Conservation (phyloP, 108 stramenopile species). For the Skeletonema menzelii region DNA sequence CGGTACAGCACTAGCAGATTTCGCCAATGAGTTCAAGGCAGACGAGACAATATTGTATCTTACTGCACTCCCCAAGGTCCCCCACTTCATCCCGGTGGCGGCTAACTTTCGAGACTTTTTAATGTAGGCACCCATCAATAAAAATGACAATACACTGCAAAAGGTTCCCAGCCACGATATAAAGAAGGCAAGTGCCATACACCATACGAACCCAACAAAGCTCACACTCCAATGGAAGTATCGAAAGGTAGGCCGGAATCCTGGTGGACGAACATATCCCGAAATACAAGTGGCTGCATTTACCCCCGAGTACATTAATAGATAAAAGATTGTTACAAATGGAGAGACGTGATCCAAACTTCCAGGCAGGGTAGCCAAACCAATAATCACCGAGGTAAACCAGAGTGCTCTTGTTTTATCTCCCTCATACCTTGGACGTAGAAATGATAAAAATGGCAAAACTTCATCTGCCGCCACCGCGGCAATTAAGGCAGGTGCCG, state of each 20-base stretch:
- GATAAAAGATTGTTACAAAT: conserved; percentile 76
- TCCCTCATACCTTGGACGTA: conserved; percentile 22
- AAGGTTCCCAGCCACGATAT: conserved; percentile 18
- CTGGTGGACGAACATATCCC: conserved; percentile 63
- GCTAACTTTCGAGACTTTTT: conserved; percentile 40
- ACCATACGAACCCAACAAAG: conserved; percentile 67
- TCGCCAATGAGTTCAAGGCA: conserved; percentile 31
- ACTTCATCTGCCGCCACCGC: conserved; percentile 71
- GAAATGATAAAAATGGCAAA: conserved; percentile 53
- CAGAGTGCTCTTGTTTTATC: conserved; percentile 35
- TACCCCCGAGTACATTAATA: conserved; percentile 76
- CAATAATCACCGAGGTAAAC: conserved; percentile 50
- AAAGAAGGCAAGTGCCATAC: conserved; percentile 64
- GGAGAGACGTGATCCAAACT: conserved; percentile 80
- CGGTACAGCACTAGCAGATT: conserved; percentile 7
- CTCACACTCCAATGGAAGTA: conserved; percentile 77
- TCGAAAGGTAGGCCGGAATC: conserved; percentile 78
- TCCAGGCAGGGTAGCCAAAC: conserved; percentile 53
- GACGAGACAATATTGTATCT: conserved; percentile 46
- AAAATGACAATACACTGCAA: conserved; percentile 17
- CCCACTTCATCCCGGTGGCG: conserved; percentile 42
- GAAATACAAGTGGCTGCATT: conserved; percentile 77
- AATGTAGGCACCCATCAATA: conserved; percentile 50
- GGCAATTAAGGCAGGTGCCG: conserved; percentile 66
- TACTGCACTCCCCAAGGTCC: conserved; percentile 42